Evolutionary conservation across 805 yeast species (phyloP).

Genomic region (Grigorovia humatica): DNA sequence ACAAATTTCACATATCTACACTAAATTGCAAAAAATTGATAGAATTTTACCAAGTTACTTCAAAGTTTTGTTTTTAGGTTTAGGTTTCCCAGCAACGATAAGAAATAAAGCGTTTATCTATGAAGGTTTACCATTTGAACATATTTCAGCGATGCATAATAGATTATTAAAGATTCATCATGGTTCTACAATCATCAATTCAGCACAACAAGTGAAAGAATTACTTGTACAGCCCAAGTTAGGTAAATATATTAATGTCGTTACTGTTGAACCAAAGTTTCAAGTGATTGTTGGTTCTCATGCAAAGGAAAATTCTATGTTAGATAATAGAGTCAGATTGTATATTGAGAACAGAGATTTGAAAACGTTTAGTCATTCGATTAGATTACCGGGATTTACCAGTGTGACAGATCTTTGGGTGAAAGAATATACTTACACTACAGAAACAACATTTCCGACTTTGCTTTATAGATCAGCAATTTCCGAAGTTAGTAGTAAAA

Average conservation of each 20-base stretch:
- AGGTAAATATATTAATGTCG: slow-evolving; percentile 66
- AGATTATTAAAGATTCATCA: slow-evolving; percentile 66
- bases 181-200: slow-evolving; percentile 61
- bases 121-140: slow-evolving; percentile 83
- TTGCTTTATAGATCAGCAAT: slow-evolving; percentile 78
- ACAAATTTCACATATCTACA: slow-evolving; percentile 57
- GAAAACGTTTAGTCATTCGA: slow-evolving; percentile 55
- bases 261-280: slow-evolving; percentile 58
- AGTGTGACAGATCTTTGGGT: slow-evolving; percentile 76
- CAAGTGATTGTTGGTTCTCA: slow-evolving; percentile 30
- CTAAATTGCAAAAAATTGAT: slow-evolving; percentile 56
- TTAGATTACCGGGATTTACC: slow-evolving; percentile 64
- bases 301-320: slow-evolving; percentile 30
- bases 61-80: slow-evolving; percentile 70
- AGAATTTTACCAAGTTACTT: slow-evolving; percentile 69
- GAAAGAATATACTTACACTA: slow-evolving; percentile 73
- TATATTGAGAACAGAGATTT: slow-evolving; percentile 69
- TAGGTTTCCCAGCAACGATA: slow-evolving; percentile 70
- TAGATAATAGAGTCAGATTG: slow-evolving; percentile 50
- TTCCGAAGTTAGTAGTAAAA: slow-evolving; percentile 36
- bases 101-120: slow-evolving; percentile 70
- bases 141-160: slow-evolving; percentile 71
- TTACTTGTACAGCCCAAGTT: slow-evolving; percentile 42
- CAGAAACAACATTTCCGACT: slow-evolving; percentile 72
- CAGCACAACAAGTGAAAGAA: slow-evolving; percentile 45